Evolutionary conservation across 257 asterid genomes (phyloP), one percentile per base, ranked within the genome.

Genomic region (Solanum virginianum): DNA sequence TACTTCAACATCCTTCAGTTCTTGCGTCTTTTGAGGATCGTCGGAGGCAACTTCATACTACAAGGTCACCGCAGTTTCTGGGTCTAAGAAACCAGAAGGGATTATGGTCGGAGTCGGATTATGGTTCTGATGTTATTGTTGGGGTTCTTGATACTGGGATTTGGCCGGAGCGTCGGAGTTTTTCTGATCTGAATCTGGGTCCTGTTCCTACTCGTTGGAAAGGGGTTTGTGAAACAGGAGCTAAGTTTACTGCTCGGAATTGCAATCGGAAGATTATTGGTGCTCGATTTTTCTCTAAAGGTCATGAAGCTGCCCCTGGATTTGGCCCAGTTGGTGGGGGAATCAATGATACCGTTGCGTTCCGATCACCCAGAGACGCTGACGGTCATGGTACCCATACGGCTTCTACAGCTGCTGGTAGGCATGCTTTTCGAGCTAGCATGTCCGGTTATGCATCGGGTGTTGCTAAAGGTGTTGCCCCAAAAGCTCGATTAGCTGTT

Each of bases 381-480:
- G 99, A 97, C 51, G 99, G 99, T 5, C 99, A 97, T 17, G 99
- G 99, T 14, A 97, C 98, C 4, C 99, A 97, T 87, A 97, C 99
- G 10, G 98, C 99, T 10, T 93, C 98, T 45, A 97, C 99, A 14
- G 99, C 99, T n/a, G 98, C 98, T 18, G 99, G 99, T 0, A 87
- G 99, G 3, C 69, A 97, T 86, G 89, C 97, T 15, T 97, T 97
- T 57, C 85, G 85, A 29, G 98, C 99, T 7, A 93, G 94, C 80
- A 92, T 97, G 98, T 92, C 93, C 81, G 98, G 99, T 0, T 97
- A 95, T 89, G 99, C 99, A 53, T 75, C 94, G 29, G 99, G 99
- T 54, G 89, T 94, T 36, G 99, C 99, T 10, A 95, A 94, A 83
- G 99, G 99, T 0, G 98, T 97, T 55, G 99, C 99, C 17, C 99